phyloP scores from a whole-genome alignment of 179 eudicot genomes.

The Nepenthes alata region DNA sequence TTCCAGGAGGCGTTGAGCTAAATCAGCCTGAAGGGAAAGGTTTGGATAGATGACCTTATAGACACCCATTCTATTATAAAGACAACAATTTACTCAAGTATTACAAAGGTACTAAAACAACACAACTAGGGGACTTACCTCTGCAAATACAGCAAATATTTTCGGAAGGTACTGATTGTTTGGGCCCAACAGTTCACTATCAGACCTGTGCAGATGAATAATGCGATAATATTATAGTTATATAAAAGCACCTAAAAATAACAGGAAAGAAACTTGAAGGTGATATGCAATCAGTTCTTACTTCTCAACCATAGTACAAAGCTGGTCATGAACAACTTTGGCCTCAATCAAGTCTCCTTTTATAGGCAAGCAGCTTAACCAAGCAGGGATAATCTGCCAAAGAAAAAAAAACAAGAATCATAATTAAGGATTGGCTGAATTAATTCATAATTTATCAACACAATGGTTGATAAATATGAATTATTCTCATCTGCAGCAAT shows the following conservation, averaged over 20 bases:
- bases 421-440: constrained; percentile 4
- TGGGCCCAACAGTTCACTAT: constrained; percentile 68
- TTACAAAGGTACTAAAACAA: neutral
- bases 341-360: constrained; percentile 80
- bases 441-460: constrained; percentile 1
- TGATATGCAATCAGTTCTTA: constrained; percentile 6
- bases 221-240: neutral
- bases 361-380: constrained; percentile 67
- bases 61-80: neutral
- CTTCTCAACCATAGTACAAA: constrained; percentile 87
- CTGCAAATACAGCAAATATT: constrained; percentile 77
- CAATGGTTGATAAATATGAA: no score
- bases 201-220: constrained; percentile 49
- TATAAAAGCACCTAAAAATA: neutral
- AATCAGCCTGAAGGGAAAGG: neutral
- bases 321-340: constrained; percentile 77
- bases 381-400: constrained; percentile 65
- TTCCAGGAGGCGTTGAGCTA: no score
- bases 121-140: constrained; percentile 37
- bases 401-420: constrained; percentile 3
- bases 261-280: neutral
- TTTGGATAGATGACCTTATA: neutral
- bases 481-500: no score
- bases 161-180: constrained; percentile 73
- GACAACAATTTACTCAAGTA: neutral